Evolutionary conservation across 495 filamentous ascomycete genomes (phyloP).

Genomic region (Neurospora intermedia): DNA sequence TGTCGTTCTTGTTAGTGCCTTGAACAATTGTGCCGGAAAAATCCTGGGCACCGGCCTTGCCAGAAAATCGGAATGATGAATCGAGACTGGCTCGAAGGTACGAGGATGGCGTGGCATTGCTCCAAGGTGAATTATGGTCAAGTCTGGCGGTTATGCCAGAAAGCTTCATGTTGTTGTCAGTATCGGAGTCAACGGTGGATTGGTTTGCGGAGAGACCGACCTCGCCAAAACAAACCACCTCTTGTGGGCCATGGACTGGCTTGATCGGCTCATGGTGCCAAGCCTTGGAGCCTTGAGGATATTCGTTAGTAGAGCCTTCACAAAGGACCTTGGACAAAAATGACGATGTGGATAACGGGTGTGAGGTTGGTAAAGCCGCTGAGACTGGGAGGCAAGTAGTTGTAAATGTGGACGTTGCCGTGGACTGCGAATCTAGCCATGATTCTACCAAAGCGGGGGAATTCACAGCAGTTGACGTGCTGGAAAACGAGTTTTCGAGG

Average conservation of each 20-base stretch:
- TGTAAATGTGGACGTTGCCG: not conserved
- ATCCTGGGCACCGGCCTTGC: not conserved
- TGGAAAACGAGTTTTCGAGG: not conserved
- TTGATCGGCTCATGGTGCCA: not conserved
- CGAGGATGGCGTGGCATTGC: not conserved
- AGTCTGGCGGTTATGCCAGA: not conserved
- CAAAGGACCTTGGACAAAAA: too few relatives aligned
- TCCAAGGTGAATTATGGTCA: not conserved
- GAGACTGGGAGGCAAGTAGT: too few relatives aligned
- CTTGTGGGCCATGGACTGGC: not conserved
- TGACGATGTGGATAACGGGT: too few relatives aligned
- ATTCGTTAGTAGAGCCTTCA: too few relatives aligned
- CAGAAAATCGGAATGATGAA: not conserved
- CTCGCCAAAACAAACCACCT: not conserved
- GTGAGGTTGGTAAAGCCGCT: too few relatives aligned
- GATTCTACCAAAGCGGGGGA: not conserved
- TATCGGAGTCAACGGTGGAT: not conserved
- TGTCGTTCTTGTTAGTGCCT: accelerated
- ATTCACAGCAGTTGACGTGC: not conserved
- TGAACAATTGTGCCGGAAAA: not conserved
- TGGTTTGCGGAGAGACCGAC: not conserved
- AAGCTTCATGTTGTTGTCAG: not conserved
- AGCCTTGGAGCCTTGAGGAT: not conserved
- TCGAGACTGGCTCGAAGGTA: not conserved
- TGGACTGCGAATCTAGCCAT: not conserved